phyloP scores from a whole-genome alignment of 768 basidiomycete species.

The Leccinum sublutescens region DNA sequence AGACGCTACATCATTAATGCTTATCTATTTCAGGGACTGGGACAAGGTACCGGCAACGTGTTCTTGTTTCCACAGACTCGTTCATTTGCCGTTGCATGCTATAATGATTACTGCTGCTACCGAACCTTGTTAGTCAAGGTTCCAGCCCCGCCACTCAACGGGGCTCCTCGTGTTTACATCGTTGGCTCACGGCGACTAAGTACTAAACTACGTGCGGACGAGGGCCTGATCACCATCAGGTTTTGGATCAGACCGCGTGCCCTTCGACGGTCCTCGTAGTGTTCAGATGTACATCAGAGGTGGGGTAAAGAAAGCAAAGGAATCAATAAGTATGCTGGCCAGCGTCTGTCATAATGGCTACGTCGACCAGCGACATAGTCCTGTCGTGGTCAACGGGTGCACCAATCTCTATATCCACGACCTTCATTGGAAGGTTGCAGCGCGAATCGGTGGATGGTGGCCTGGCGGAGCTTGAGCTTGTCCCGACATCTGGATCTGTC shows the following conservation, averaged over 20 bases:
- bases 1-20: neutral
- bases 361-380: conserved; percentile 25
- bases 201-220: conserved; percentile 16
- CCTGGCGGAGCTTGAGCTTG: conserved; percentile 16
- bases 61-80: conserved; percentile 14
- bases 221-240: conserved; percentile 16
- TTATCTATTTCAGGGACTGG: conserved; percentile 10
- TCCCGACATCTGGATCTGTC: conserved; percentile 30
- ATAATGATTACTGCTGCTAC: conserved; percentile 16
- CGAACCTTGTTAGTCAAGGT: conserved; percentile 25
- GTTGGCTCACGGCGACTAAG: conserved; percentile 24
- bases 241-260: conserved; percentile 2
- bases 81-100: conserved; percentile 12
- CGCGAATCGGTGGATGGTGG: conserved; percentile 28
- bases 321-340: conserved; percentile 22
- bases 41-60: conserved; percentile 13
- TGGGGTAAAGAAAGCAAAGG: conserved; percentile 7
- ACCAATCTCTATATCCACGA: neutral
- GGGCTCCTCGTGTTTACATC: conserved; percentile 31
- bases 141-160: conserved; percentile 19
- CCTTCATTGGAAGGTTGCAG: conserved; percentile 30
- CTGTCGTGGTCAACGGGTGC: conserved; percentile 7
- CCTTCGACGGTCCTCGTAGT: conserved; percentile 9
- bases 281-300: conserved; percentile 10
- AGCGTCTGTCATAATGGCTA: conserved; percentile 15